Base-by-base conservation (phyloP, 1,284 basidiomycete genomes). In the Sphagnurus paluster region DNA sequence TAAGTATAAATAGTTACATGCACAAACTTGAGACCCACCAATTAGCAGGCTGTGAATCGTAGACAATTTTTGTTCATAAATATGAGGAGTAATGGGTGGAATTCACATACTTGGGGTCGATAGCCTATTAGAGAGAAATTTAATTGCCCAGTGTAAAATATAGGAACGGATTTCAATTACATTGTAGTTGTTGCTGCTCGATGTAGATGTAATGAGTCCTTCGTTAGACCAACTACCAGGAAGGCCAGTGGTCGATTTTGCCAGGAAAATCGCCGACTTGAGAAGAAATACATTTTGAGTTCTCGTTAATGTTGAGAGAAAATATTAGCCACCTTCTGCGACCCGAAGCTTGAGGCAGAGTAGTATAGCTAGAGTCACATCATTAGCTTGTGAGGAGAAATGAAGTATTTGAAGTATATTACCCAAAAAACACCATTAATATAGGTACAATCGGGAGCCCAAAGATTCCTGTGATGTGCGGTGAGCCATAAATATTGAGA, bases 381-480 rank as follows among this genome's bases (percentile, higher is more conserved):
- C 6, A 38, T 9, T 11, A 24, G 20, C 19, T 3, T 11, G n/a
- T n/a, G 42, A 28, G 7, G 20, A 13, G 6, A 29, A 8, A 20
- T 52, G 13, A 0, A 1, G 20, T 2, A 39, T 64, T 47, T 26
- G 6, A 26, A 7, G 25, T 11, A 11, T 26, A 26, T 11, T 43
- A 77, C 76, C 43, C 67, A 66, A 61, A 79, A 80, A 39, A 69
- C 40, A 1, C 72, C 70, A 37, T 72, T 65, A 26, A 62, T 30
- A 53, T 72, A 71, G 7, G 66, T 70, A 55, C 77, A 81, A 49
- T 80, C 77, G 0, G 78, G 77, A 0, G 77, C 77, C 77, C 77
- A 79, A 2, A 78, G 51, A 28, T 64, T 60, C 11, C 70, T 73
- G 44, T 16, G 10, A 44, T 13, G 16, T 30, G 32, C n/a, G 11